Evolutionary conservation across 164 flowering plant genomes (phyloP).

Genomic region (Litsea cubeba): DNA sequence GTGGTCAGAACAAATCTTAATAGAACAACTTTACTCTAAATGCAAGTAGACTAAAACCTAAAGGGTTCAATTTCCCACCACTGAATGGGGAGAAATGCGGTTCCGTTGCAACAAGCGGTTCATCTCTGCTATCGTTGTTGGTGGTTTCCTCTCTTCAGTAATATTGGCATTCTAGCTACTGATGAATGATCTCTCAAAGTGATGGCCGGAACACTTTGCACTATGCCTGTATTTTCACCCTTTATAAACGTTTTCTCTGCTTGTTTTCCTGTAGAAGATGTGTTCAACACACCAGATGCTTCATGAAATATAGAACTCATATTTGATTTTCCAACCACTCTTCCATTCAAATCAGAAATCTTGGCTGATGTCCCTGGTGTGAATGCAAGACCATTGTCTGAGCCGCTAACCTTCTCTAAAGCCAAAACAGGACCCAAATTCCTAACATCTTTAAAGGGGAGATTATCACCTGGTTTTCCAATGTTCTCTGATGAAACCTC

Average conservation of each 20-base stretch:
- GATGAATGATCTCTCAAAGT: conserved; percentile 5
- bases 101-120: background rate
- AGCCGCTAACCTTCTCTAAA: conserved; percentile 20
- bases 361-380: conserved; percentile 8
- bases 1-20: background rate
- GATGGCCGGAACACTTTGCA: conserved; percentile 4
- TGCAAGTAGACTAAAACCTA: background rate
- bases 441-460: background rate
- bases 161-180: background rate
- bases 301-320: conserved; percentile 6
- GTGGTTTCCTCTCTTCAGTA: conserved; percentile 9
- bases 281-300: background rate
- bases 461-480: conserved; percentile 16
- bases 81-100: background rate
- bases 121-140: conserved; percentile 2
- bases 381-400: conserved; percentile 6
- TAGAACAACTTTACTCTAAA: background rate
- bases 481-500: conserved; percentile 23
- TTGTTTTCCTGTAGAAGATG: conserved; percentile 4
- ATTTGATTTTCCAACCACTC: conserved; percentile 4
- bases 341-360: conserved; percentile 17
- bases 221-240: background rate
- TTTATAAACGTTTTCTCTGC: background rate
- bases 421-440: conserved; percentile 7
- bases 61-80: conserved; percentile 4